phyloP scores from a whole-genome alignment of 768 basidiomycete genomes.

The Rhizopogon vulgaris region DNA sequence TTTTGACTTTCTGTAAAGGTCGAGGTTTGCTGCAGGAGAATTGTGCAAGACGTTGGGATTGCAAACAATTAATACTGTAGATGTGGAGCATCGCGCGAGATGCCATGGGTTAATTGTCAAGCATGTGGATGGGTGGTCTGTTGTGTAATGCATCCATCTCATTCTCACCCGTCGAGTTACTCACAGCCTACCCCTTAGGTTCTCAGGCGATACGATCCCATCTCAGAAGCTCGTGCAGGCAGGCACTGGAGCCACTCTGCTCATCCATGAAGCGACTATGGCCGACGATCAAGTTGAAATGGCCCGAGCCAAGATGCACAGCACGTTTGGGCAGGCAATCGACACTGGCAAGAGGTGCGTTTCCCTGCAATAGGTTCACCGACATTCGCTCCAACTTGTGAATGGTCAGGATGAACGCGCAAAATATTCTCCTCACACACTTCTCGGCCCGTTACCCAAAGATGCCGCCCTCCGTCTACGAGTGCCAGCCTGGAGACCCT shows the following conservation, averaged over 20 bases:
- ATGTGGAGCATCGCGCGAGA: constrained; percentile 65
- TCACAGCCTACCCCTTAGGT: constrained; percentile 40
- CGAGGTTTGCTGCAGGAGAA: constrained; percentile 31
- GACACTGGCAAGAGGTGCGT: constrained; percentile 64
- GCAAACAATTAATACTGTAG: constrained; percentile 55
- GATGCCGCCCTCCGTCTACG: constrained; percentile 47
- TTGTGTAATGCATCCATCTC: constrained; percentile 26
- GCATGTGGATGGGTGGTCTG: constrained; percentile 52
- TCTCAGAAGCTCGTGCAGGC: constrained; percentile 57
- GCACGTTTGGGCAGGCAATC: constrained; percentile 86
- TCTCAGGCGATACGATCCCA: constrained; percentile 89
- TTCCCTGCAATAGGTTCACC: not conserved
- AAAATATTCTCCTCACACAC: constrained; percentile 86
- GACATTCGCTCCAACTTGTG: not conserved
- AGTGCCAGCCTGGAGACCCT: constrained; percentile 27
- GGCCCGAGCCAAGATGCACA: constrained; percentile 76
- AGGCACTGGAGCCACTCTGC: constrained; percentile 63
- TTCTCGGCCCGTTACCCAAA: constrained; percentile 94
- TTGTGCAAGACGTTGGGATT: constrained; percentile 54
- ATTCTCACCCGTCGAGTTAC: not conserved
- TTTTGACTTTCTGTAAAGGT: constrained; percentile 28
- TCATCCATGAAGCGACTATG: constrained; percentile 95
- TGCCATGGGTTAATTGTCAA: constrained; percentile 69
- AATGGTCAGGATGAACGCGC: constrained; percentile 68
- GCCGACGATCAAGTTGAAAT: constrained; percentile 74